Percentiles rank a stretch among this genome's conserved stretches.
Evolutionary conservation across 306 rosid species (phyloP).

Genomic region (Prunus mira): DNA sequence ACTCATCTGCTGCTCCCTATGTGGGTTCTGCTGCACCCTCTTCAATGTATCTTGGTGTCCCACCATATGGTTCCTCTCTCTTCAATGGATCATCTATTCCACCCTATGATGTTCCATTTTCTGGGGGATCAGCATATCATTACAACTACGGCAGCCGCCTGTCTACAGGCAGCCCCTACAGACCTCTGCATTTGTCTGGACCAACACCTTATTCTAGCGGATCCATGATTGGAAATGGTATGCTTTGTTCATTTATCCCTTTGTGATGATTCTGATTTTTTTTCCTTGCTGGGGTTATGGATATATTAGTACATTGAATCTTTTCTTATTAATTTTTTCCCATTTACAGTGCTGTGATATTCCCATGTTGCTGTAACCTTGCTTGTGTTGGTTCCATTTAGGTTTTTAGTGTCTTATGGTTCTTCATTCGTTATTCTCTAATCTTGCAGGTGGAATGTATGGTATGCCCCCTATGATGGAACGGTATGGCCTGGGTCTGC

Average conservation of each 20-base stretch:
- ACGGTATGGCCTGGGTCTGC: constrained; percentile 86
- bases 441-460: constrained; percentile 77
- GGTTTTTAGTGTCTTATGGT: background rate
- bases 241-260: constrained; percentile 10
- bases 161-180: constrained; percentile 84
- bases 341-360: background rate
- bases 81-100: constrained; percentile 88
- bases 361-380: background rate
- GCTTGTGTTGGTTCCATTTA: background rate
- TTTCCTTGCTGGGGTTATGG: background rate
- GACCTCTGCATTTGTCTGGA: constrained; percentile 83
- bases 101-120: constrained; percentile 87
- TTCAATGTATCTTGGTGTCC: constrained; percentile 87
- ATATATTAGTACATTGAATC: background rate
- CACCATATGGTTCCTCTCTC: constrained; percentile 90
- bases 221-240: constrained; percentile 84
- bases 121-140: constrained; percentile 93
- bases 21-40: constrained; percentile 80
- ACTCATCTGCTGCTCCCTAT: constrained; percentile 71
- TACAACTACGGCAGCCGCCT: constrained; percentile 79
- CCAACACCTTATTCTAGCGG: constrained; percentile 89
- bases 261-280: background rate
- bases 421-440: constrained; percentile 5
- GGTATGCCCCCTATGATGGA: constrained; percentile 81
- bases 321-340: background rate